Conservation (phyloP, 2,329 filamentous ascomycete species). For the Apiospora phragmitis region DNA sequence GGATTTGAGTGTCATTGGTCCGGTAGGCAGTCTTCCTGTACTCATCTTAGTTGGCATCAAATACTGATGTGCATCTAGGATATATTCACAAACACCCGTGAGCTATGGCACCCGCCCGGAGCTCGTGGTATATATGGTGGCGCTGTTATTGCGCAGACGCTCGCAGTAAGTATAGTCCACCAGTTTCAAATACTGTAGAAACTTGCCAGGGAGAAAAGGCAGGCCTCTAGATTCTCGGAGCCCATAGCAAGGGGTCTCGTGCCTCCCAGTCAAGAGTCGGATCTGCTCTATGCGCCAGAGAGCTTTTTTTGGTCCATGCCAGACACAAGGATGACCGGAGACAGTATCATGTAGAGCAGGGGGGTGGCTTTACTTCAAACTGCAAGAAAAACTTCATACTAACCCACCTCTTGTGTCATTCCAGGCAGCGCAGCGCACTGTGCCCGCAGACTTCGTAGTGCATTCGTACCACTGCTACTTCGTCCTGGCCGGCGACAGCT, state of each 20-base stretch:
- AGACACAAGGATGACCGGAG: background rate
- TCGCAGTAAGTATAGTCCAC: constrained; percentile 26
- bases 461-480: constrained; percentile 99
- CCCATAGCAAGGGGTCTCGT: background rate
- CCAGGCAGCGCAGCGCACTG: constrained; percentile 83
- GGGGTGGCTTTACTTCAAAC: background rate
- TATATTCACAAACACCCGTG: constrained; percentile 92
- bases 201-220: background rate
- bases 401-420: constrained; percentile 32
- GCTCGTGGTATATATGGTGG: constrained; percentile 94
- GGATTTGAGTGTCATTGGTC: constrained; percentile 72
- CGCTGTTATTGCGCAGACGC: constrained; percentile 80
- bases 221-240: background rate
- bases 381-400: background rate
- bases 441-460: constrained; percentile 75
- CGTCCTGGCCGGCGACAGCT: constrained; percentile 81
- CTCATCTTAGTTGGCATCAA: background rate
- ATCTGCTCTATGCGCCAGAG: background rate
- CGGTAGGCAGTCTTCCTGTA: constrained; percentile 51
- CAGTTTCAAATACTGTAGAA: background rate
- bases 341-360: background rate
- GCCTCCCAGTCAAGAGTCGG: background rate
- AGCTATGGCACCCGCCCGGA: constrained; percentile 87
- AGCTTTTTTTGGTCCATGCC: background rate
- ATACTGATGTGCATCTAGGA: constrained; percentile 52